Evolutionary conservation across 768 basidiomycete species (phyloP).

Genomic region (Hydnomerulius pinastri): DNA sequence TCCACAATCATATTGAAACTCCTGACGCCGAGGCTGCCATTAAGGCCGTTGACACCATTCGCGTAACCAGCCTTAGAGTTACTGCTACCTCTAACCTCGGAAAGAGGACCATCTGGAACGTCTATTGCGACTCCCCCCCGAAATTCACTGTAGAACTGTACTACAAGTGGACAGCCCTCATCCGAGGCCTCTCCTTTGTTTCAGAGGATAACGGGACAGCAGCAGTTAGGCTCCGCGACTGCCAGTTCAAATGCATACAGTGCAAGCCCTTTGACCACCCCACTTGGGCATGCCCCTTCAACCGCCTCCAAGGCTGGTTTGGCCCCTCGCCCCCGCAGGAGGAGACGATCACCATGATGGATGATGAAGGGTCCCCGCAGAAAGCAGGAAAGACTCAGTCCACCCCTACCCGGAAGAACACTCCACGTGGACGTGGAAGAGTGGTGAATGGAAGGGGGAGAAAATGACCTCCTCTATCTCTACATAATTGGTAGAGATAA

Average conservation of each 20-base stretch:
- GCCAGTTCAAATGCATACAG: neutral
- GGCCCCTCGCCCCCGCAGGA: too few species aligned
- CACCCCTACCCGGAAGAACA: too few species aligned
- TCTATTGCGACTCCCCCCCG: neutral
- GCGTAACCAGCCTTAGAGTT: neutral
- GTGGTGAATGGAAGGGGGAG: too few species aligned
- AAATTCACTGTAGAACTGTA: neutral
- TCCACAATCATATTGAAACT: neutral
- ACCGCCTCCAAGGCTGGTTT: too few species aligned
- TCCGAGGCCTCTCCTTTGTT: neutral
- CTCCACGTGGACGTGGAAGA: too few species aligned
- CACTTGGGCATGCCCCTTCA: neutral
- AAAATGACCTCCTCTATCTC: too few species aligned
- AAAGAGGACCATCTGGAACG: neutral
- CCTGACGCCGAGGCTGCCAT: neutral
- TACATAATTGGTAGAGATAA: too few species aligned
- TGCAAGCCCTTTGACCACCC: neutral
- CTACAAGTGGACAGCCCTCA: neutral
- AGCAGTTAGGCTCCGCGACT: neutral
- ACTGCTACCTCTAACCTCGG: too few species aligned
- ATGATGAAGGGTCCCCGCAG: too few species aligned
- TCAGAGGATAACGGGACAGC: neutral
- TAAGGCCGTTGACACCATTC: neutral
- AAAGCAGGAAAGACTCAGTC: too few species aligned
- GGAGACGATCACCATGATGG: too few species aligned